Percentiles rank a stretch among this genome's conserved stretches.
Evolutionary conservation across 2,329 filamentous ascomycete species (phyloP).

Genomic region (Pestalotiopsis sp.): DNA sequence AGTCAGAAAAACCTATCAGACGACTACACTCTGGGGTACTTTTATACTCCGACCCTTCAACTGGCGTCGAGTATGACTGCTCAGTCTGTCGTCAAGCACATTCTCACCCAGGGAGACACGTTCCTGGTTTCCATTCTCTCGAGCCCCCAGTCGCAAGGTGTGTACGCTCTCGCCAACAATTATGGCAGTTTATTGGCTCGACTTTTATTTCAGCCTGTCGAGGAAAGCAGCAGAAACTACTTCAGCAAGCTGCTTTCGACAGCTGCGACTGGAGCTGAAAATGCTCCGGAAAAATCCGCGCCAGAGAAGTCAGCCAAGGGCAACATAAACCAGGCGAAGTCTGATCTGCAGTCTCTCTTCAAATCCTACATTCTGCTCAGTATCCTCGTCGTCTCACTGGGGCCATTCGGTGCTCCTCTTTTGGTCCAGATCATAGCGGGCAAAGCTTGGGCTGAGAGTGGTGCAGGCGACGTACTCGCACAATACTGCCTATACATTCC

Average conservation of each 20-base stretch:
- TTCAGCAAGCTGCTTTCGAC: slow-evolving; percentile 77
- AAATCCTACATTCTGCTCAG: slow-evolving; percentile 76
- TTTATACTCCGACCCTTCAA: slow-evolving; percentile 71
- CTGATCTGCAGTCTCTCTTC: slow-evolving; percentile 66
- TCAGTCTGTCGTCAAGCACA: slow-evolving; percentile 87
- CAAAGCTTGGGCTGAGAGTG: slow-evolving; percentile 71
- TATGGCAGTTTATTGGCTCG: slow-evolving; percentile 89
- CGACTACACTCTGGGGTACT: slow-evolving; percentile 57
- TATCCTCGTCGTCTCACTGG: slow-evolving; percentile 67
- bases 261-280: slow-evolving; percentile 24
- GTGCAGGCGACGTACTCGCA: slow-evolving; percentile 73
- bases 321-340: slow-evolving; percentile 42
- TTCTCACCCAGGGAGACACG: slow-evolving; percentile 93
- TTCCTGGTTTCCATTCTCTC: slow-evolving; percentile 82
- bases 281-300: neutral
- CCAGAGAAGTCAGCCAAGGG: slow-evolving; percentile 23
- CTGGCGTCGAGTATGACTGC: slow-evolving; percentile 83
- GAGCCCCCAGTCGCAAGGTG: slow-evolving; percentile 79
- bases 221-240: slow-evolving; percentile 88
- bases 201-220: slow-evolving; percentile 90
- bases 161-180: slow-evolving; percentile 92
- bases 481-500: slow-evolving; percentile 93
- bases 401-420: slow-evolving; percentile 74
- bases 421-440: slow-evolving; percentile 79
- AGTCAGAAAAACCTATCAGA: neutral